Conservation (phyloP, 1,139 yeast genomes). For the Geotrichum macrosporum region DNA sequence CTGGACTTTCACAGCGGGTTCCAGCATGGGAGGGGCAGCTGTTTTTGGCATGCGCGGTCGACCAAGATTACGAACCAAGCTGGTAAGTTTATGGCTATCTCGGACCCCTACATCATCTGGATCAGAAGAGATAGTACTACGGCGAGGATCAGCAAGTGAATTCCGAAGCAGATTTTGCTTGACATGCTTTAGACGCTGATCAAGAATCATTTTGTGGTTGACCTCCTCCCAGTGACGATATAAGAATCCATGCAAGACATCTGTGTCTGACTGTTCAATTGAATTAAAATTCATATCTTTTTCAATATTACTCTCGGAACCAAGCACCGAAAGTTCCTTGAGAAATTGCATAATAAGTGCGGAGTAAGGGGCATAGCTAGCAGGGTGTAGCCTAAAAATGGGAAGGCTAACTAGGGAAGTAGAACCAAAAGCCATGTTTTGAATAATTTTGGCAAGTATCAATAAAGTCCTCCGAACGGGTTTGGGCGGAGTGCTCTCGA, state of each 20-base stretch:
- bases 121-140: slow-evolving; percentile 7
- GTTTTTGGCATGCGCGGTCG: slow-evolving; percentile 25
- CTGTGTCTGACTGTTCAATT: slow-evolving; percentile 5
- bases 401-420: slow-evolving; percentile 54
- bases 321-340: slow-evolving; percentile 22
- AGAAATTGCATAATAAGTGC: slow-evolving; percentile 18
- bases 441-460: slow-evolving; percentile 73
- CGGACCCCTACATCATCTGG: slow-evolving; percentile 24
- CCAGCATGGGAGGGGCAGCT: not conserved
- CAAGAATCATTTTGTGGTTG: slow-evolving; percentile 27
- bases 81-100: slow-evolving; percentile 26
- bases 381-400: slow-evolving; percentile 41
- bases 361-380: slow-evolving; percentile 17
- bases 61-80: slow-evolving; percentile 30
- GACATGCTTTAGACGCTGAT: slow-evolving; percentile 22
- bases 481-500: slow-evolving; percentile 30
- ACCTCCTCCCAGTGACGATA: slow-evolving; percentile 59
- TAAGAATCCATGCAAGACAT: slow-evolving; percentile 54
- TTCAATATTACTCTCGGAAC: not conserved
- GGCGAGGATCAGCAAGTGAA: slow-evolving; percentile 7
- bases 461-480: slow-evolving; percentile 64
- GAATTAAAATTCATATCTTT: not conserved
- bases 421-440: slow-evolving; percentile 77
- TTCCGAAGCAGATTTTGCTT: slow-evolving; percentile 23
- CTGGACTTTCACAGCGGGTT: slow-evolving; percentile 11